These are phyloP conservation scores for Lindgomyces ingoldianus DNA, from an alignment of 495 filamentous ascomycete species.

Conservation along the genomic window DNA sequence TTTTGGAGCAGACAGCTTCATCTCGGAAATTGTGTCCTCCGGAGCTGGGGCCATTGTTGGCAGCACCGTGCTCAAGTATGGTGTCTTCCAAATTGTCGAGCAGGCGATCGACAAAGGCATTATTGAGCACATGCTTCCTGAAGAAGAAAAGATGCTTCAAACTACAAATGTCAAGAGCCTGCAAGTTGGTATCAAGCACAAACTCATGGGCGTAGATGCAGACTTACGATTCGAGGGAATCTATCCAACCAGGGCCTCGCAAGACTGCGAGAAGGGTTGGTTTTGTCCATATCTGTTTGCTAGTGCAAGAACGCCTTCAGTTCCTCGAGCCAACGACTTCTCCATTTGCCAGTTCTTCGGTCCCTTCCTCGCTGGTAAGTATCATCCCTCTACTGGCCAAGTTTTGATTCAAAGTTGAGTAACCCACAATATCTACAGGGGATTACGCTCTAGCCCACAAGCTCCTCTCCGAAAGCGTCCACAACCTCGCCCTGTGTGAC, in stretches of 20 bases:
- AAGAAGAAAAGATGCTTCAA: conserved; percentile 49
- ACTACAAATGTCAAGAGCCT: conserved; percentile 47
- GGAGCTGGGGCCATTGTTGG: conserved; percentile 42
- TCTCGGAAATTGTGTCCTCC: conserved; percentile 44
- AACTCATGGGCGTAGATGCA: conserved; percentile 49
- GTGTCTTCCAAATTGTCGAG: conserved; percentile 48
- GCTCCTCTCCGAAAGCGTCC: conserved; percentile 41
- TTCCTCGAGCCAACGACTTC: conserved; percentile 44
- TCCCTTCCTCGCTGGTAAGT: conserved; percentile 44
- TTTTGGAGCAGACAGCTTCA: conserved; percentile 44
- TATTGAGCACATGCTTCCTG: conserved; percentile 47
- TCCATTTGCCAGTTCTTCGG: conserved; percentile 48
- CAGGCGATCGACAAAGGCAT: conserved; percentile 50
- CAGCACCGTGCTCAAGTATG: conserved; percentile 44
- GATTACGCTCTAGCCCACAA: conserved; percentile 49
- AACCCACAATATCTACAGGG: conserved; percentile 3
- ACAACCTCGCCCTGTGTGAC: conserved; percentile 43
- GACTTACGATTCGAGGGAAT: conserved; percentile 40
- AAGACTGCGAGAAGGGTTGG: conserved; percentile 48
- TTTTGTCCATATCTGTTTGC: conserved; percentile 49
- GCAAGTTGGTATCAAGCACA: conserved; percentile 49
- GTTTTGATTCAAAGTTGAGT: neutral
- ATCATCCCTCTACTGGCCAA: neutral
- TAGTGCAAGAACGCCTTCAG: conserved; percentile 43
- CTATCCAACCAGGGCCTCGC: conserved; percentile 34